Conservation (phyloP, 768 basidiomycete genomes). For the Lentinula lateritia region DNA sequence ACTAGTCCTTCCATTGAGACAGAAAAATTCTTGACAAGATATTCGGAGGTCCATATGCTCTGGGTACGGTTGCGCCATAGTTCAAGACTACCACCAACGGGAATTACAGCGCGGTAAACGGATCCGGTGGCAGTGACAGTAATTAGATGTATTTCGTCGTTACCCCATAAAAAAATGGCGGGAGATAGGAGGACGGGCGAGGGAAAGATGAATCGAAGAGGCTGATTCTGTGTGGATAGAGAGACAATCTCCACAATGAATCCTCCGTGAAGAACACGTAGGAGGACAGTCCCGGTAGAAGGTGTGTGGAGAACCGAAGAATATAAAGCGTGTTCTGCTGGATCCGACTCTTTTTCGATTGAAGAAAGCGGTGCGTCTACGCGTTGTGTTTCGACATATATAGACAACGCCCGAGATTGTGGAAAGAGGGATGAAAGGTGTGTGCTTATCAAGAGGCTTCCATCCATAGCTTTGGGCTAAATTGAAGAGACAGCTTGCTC, state of each 20-base stretch:
- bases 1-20: slow-evolving; percentile 42
- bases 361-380: slow-evolving; percentile 43
- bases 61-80: slow-evolving; percentile 54
- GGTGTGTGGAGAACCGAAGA: slow-evolving; percentile 53
- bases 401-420: slow-evolving; percentile 40
- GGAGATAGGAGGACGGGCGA: slow-evolving; percentile 61
- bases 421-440: slow-evolving; percentile 64
- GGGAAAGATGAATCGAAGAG: slow-evolving; percentile 77
- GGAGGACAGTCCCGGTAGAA: slow-evolving; percentile 58
- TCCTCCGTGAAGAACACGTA: slow-evolving; percentile 71
- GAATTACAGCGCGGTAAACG: slow-evolving; percentile 67
- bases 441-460: slow-evolving; percentile 45
- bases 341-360: slow-evolving; percentile 33
- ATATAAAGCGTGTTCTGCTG: slow-evolving; percentile 66
- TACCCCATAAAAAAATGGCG: slow-evolving; percentile 51
- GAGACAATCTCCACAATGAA: slow-evolving; percentile 73
- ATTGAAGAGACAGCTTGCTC: too few species aligned
- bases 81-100: slow-evolving; percentile 43
- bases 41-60: slow-evolving; percentile 61
- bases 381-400: slow-evolving; percentile 56
- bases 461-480: neutral
- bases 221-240: slow-evolving; percentile 56
- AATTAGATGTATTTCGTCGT: slow-evolving; percentile 61
- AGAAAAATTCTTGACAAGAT: slow-evolving; percentile 51
- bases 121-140: slow-evolving; percentile 64